Evolutionary conservation across 306 rosid genomes (phyloP).

Genomic region (Cucumis cinereus): DNA sequence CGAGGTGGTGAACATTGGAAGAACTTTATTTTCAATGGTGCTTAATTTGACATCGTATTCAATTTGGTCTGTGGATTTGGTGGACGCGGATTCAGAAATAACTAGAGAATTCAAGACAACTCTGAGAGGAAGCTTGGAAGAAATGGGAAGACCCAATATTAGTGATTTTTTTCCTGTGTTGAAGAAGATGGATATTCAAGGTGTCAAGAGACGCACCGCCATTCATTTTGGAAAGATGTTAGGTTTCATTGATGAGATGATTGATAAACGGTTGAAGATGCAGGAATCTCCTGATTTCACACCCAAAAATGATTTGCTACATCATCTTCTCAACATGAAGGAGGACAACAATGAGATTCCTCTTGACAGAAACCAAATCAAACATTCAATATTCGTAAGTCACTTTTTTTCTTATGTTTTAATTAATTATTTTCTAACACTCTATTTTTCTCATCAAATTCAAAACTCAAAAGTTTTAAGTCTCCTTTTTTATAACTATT

Average conservation of each 20-base stretch:
- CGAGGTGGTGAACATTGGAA: too few relatives aligned
- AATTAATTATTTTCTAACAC: too few relatives aligned
- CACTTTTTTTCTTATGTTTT: neutral
- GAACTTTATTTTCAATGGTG: too few relatives aligned
- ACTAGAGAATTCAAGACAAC: neutral
- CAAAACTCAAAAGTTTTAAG: too few relatives aligned
- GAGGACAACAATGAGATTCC: neutral
- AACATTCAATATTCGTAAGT: neutral
- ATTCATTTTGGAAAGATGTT: conserved; percentile 40
- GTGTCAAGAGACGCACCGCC: conserved; percentile 31
- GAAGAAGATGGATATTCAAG: conserved; percentile 39
- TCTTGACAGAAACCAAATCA: neutral
- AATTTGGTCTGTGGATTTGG: conserved; percentile 15
- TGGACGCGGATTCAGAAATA: neutral
- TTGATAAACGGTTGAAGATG: conserved; percentile 23
- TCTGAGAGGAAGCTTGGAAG: conserved; percentile 22
- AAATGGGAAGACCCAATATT: conserved; percentile 33
- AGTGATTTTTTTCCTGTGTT: conserved; percentile 41
- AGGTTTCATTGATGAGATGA: conserved; percentile 26
- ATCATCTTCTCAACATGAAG: neutral
- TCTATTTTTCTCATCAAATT: neutral
- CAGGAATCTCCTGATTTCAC: neutral
- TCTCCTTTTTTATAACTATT: too few relatives aligned
- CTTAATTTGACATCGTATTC: too few relatives aligned
- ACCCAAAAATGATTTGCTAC: neutral